Evolutionary conservation across 202 grass and related monocot genomes (phyloP), one percentile per base, ranked within the genome.

Genomic region (Saccharum hybrid): DNA sequence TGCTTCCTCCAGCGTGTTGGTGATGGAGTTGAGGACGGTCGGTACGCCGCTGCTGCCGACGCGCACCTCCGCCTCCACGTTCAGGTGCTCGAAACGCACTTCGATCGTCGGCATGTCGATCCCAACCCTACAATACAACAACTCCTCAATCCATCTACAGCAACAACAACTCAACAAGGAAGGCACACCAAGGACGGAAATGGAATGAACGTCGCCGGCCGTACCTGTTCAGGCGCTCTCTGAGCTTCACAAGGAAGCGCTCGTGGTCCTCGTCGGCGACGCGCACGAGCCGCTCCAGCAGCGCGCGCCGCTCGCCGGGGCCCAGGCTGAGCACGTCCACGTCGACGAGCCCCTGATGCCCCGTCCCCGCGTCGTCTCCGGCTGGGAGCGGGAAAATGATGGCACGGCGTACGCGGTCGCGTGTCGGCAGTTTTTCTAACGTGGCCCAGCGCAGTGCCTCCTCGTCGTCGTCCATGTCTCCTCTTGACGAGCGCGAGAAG

Each of bases 191-290:
- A 33, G 34, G 34, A 36, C 34, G 34, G 34, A 36, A 39, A 46
- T 2, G 43, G 3, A 14, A 41, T 41, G 43, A 12, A 14, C 10
- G 12, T 1, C 43, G n/a, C n/a, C n/a, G n/a, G 3, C 4, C 11
- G 10, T 76, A 97, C 94, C 92, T 67, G 8, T 97, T 90, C 30
- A 93, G 59, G 34, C 94, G 83, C 3, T 93, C 88, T 75, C 86
- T 93, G 68, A 97, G 88, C 88, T 93, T 97, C 66, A 91, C 68
- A 12, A 97, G 66, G 88, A 97, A 97, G 0, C 85, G 83, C 85
- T 97, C 94, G 72, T 97, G 84, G 48, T 97, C 94, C 90, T 93
- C 86, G 72, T 97, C 92, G 34, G 90, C 88, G 37, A 90, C 90
- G 37, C 84, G 86, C 37, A 97, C 79, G 22, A 97, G 90, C 4